Evolutionary conservation across 768 basidiomycete species (phyloP).

Genomic region (Suillus fuscotomentosus): DNA sequence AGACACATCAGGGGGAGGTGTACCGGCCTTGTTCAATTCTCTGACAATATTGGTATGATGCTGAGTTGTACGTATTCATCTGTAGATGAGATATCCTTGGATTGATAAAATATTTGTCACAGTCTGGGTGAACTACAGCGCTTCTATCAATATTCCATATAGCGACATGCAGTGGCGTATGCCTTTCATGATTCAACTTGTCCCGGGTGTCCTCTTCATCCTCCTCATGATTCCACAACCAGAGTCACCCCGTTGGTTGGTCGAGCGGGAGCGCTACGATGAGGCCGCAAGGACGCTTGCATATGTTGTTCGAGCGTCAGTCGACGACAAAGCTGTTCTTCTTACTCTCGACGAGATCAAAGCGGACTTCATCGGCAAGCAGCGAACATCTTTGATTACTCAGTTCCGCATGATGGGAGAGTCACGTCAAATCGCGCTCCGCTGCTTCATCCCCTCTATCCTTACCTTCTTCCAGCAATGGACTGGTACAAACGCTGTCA

Average conservation of each 20-base stretch:
- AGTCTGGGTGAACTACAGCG: slow-evolving; percentile 46
- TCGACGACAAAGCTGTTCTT: slow-evolving; percentile 33
- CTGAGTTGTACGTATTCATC: slow-evolving; percentile 18
- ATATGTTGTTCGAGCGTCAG: slow-evolving; percentile 27
- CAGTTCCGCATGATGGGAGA: slow-evolving; percentile 40
- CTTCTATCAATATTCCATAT: slow-evolving; percentile 31
- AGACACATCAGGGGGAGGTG: slow-evolving; percentile 42
- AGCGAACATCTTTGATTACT: slow-evolving; percentile 27
- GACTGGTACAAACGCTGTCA: slow-evolving; percentile 49
- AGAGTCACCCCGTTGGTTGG: slow-evolving; percentile 51
- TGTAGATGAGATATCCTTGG: not conserved
- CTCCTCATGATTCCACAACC: slow-evolving; percentile 42
- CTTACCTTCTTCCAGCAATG: slow-evolving; percentile 45
- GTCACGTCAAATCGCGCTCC: slow-evolving; percentile 32
- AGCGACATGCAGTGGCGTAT: slow-evolving; percentile 45
- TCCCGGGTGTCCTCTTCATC: slow-evolving; percentile 46
- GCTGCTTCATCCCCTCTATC: slow-evolving; percentile 41
- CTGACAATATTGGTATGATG: slow-evolving; percentile 27
- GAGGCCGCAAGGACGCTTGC: slow-evolving; percentile 36
- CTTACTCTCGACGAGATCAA: slow-evolving; percentile 42
- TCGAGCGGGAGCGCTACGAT: slow-evolving; percentile 40
- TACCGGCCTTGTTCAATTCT: slow-evolving; percentile 37
- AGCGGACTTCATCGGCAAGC: slow-evolving; percentile 39
- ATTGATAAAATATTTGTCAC: not conserved
- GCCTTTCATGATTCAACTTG: slow-evolving; percentile 45